Evolutionary conservation across 768 basidiomycete species (phyloP).

Genomic region (Rickenella mellea): DNA sequence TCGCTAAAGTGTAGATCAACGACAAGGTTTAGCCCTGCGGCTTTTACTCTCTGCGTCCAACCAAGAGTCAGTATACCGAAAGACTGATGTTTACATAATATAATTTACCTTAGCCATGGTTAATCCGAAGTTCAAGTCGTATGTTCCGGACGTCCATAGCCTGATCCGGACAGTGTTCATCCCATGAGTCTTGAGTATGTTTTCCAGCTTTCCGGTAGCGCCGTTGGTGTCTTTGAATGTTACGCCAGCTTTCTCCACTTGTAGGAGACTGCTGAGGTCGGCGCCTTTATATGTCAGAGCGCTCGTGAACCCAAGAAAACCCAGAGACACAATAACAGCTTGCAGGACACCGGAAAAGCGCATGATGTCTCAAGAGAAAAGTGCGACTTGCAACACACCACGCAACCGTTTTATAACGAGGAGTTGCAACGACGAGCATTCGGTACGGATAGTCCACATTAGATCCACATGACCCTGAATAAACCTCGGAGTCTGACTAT

Average conservation of each 20-base stretch:
- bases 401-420: too few species aligned
- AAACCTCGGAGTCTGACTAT: too few species aligned
- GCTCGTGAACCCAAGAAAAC: not conserved
- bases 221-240: constrained; percentile 32
- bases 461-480: too few species aligned
- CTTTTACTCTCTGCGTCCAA: constrained; percentile 41
- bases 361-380: too few species aligned
- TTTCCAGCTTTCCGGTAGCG: constrained; percentile 30
- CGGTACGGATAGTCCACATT: too few species aligned
- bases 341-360: too few species aligned
- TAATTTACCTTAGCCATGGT: constrained; percentile 46
- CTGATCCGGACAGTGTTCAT: constrained; percentile 50
- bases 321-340: too few species aligned
- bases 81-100: too few species aligned
- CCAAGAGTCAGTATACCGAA: too few species aligned
- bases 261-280: constrained; percentile 45
- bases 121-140: constrained; percentile 40
- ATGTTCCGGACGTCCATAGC: constrained; percentile 53
- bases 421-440: too few species aligned
- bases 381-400: too few species aligned
- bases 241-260: constrained; percentile 40
- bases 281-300: constrained; percentile 43
- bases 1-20: constrained; percentile 59
- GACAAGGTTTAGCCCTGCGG: constrained; percentile 44
- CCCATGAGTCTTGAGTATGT: constrained; percentile 43